phyloP scores from a whole-genome alignment of 2,329 filamentous ascomycete species.

The Fusarium marasasianum region DNA sequence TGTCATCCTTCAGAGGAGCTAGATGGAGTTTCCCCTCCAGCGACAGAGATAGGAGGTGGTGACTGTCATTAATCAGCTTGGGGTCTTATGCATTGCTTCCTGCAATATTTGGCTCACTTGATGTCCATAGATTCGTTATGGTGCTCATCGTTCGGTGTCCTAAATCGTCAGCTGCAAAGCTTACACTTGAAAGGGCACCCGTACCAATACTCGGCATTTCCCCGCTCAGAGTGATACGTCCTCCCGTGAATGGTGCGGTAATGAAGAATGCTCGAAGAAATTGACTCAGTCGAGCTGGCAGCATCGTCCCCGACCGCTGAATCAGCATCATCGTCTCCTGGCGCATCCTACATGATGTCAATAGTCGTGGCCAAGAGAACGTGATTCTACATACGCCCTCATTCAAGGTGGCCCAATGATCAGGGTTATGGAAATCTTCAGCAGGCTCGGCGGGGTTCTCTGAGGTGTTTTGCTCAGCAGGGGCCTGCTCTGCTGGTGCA shows the following conservation, averaged over 20 bases:
- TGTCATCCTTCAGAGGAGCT: conserved; percentile 35
- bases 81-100: too few species aligned
- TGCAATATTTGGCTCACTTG: neutral
- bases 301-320: conserved; percentile 27
- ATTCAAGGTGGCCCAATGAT: conserved; percentile 6
- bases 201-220: conserved; percentile 39
- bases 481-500: neutral
- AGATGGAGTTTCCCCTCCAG: conserved; percentile 14
- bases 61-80: too few species aligned
- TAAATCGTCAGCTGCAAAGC: neutral
- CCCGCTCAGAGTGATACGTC: conserved; percentile 36
- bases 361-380: accelerated
- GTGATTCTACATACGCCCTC: neutral
- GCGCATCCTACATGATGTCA: neutral
- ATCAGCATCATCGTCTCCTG: conserved; percentile 4
- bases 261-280: conserved; percentile 35
- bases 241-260: conserved; percentile 37
- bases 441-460: neutral
- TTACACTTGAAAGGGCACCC: accelerated
- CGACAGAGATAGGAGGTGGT: conserved; percentile 9
- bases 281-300: conserved; percentile 35
- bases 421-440: conserved; percentile 8
- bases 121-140: conserved; percentile 38
- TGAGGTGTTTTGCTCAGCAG: neutral
- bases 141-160: conserved; percentile 34